These are phyloP conservation scores for Cryptococcus sp. DNA, from an alignment of 1,284 basidiomycete genomes.

Conservation along the genomic window DNA sequence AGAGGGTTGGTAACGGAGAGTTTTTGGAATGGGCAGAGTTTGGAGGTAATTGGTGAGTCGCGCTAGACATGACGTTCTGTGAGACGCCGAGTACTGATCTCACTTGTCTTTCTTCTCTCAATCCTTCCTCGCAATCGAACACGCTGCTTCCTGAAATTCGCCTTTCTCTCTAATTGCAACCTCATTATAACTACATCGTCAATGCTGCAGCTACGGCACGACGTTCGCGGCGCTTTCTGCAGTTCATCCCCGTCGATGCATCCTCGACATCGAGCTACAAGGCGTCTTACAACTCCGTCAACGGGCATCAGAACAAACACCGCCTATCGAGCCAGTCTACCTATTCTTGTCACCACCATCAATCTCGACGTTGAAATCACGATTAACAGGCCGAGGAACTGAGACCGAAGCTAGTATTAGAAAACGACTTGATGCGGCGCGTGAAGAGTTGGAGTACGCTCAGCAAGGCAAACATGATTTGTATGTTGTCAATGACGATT, in stretches of 20 bases:
- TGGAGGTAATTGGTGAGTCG: slow-evolving; percentile 74
- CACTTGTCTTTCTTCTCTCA: background rate
- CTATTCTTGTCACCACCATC: slow-evolving; percentile 92
- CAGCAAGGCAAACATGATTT: slow-evolving; percentile 70
- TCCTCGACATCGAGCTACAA: slow-evolving; percentile 97
- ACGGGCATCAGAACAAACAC: slow-evolving; percentile 58
- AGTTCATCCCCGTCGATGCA: slow-evolving; percentile 68
- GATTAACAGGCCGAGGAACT: slow-evolving; percentile 80
- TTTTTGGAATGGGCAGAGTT: slow-evolving; percentile 72
- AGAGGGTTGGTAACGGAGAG: slow-evolving; percentile 56
- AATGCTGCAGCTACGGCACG: slow-evolving; percentile 69
- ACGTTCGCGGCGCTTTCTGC: slow-evolving; percentile 68
- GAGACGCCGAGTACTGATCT: background rate
- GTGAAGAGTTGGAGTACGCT: slow-evolving; percentile 84
- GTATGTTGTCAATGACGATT: slow-evolving; percentile 88
- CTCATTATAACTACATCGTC: background rate
- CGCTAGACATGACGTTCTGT: background rate
- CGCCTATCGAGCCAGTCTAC: slow-evolving; percentile 77
- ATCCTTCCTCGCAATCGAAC: background rate
- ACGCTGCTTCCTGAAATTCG: background rate
- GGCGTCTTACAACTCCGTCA: slow-evolving; percentile 86
- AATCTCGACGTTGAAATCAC: slow-evolving; percentile 64
- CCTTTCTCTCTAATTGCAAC: background rate
- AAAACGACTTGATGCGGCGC: slow-evolving; percentile 76
- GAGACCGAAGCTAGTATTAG: slow-evolving; percentile 74